Evolutionary conservation across 306 rosid genomes (phyloP), one percentile per base, ranked within the genome.

Genomic region (Rosa multiflora): DNA sequence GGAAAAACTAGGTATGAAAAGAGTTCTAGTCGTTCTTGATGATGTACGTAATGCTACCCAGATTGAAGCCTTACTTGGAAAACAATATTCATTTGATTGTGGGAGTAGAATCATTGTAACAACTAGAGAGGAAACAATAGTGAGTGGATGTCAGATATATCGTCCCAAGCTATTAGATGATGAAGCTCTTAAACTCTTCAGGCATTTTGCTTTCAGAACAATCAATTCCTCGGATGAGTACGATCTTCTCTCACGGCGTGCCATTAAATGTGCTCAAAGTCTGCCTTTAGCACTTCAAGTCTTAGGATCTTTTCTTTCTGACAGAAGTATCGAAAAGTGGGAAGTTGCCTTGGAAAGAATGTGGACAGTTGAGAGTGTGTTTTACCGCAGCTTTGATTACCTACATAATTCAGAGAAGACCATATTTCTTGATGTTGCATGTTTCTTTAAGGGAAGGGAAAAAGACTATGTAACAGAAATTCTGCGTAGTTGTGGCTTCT

Each of bases 401-500:
- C 48, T 80, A 51, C 49, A 67, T 12, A 4, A 8, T 2, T 5
- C 48, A 29, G 83, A 44, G 70, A 83, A 72, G 78, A 49, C 43
- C 13, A 80, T 80, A 13, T 73, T 86, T 47, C 46, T 86, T 11
- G 79, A 76, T 62, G 42, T 62, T 26, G 18, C 68, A 37, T 87
- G 90, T 49, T 87, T 85, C 82, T 89, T 89, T 63, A 79, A 83
- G 8, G 90, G 90, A 64, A 83, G 52, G 82, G 44, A 72, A 42
- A 6, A 37, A 75, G 72, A 37, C 1, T 64, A 51, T 76, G 85
- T 79, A 0, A 67, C 21, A 3, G 58, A 74, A 49, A 64, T 83
- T 11, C 49, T 85, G 5, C 74, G 76, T 0, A 20, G 68, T 20
- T 74, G 77, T 20, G 88, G 82, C 6, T 62, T 75, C 64, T n/a